Conservation (phyloP, 331 rosid genomes). For the Malus hybrid region DNA sequence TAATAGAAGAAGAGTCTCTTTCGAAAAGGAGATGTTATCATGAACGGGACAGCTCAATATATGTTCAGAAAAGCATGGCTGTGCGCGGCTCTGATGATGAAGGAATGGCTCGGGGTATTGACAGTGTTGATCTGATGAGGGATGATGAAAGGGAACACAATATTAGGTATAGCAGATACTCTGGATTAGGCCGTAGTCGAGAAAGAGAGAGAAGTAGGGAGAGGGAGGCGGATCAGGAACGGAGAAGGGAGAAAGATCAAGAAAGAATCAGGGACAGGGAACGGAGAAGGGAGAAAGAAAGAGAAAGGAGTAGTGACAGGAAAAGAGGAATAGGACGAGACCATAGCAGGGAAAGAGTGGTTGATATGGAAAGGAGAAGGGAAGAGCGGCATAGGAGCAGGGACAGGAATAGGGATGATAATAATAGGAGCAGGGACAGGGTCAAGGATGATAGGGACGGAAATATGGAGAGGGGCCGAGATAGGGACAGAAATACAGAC, state of each 20-base stretch:
- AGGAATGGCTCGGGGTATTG: slow-evolving; percentile 16
- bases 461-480: slow-evolving; percentile 40
- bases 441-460: slow-evolving; percentile 40
- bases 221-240: not conserved
- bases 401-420: slow-evolving; percentile 15
- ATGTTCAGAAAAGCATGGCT: slow-evolving; percentile 29
- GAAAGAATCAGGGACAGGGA: slow-evolving; percentile 44
- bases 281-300: slow-evolving; percentile 34
- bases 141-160: slow-evolving; percentile 44
- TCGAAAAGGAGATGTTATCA: slow-evolving; percentile 34
- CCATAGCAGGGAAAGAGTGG: not conserved
- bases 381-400: slow-evolving; percentile 18
- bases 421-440: slow-evolving; percentile 41
- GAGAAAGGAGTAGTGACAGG: slow-evolving; percentile 40
- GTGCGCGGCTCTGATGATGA: slow-evolving; percentile 38
- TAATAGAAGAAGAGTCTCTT: slow-evolving; percentile 51
- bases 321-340: slow-evolving; percentile 6
- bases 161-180: slow-evolving; percentile 17
- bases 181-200: slow-evolving; percentile 6
- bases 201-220: slow-evolving; percentile 13
- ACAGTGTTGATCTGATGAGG: slow-evolving; percentile 21
- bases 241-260: slow-evolving; percentile 23
- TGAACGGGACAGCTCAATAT: slow-evolving; percentile 19
- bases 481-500: slow-evolving; percentile 26
- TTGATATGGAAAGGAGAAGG: not conserved